Evolutionary conservation across 139 green algal genomes (phyloP), one percentile per base, ranked within the genome.

Genomic region (Volvox africanus): DNA sequence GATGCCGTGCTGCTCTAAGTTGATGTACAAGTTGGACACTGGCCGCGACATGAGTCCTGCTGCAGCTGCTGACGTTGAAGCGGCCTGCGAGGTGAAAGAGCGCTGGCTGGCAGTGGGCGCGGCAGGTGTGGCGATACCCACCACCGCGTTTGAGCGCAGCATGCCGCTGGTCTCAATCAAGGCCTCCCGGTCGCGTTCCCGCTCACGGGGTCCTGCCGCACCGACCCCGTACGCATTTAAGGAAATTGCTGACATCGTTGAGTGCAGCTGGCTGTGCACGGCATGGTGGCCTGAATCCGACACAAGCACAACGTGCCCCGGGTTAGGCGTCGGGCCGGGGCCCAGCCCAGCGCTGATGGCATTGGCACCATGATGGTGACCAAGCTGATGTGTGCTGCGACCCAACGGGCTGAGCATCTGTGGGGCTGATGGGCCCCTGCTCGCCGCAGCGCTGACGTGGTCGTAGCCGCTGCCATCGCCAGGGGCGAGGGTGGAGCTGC

Each of bases 21-120:
- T 84, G 86, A 90, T 90, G 86, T 90, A 90, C 19, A 90, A 55
- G 73, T 90, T 90, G 30, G 86, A 90, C n/a, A 90, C 73, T 69
- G 86, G 86, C 21, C 86, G 86, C 9, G 86, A 90, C 86, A 90
- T 90, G 86, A 90, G 86, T 50, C 86, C 86, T 16, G 86, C 86
- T 2, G 85, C 85, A 24, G 85, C 85, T 2, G 85, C 85, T 44
- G 85, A 37, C 19, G 85, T 89, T 2, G 69, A 28, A 0, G 71
- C 69, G n/a, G 22, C 26, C 61, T 79, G 82, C n/a, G 85, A 9
- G 18, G 69, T 89, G 37, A 82, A 82, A 9, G 85, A 82, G 16
- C 85, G 85, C 83, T 89, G 83, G 69, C 36, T 76, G 12, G 69
- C 85, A 26, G 85, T 89, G 17, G 85, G 85, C 69, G 85, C 85